Percentiles rank a stretch among this genome's conserved stretches.
These are phyloP conservation scores for Acanthamoeba lenticulata DNA, from an alignment of 208 protist species.

Conservation along the genomic window DNA sequence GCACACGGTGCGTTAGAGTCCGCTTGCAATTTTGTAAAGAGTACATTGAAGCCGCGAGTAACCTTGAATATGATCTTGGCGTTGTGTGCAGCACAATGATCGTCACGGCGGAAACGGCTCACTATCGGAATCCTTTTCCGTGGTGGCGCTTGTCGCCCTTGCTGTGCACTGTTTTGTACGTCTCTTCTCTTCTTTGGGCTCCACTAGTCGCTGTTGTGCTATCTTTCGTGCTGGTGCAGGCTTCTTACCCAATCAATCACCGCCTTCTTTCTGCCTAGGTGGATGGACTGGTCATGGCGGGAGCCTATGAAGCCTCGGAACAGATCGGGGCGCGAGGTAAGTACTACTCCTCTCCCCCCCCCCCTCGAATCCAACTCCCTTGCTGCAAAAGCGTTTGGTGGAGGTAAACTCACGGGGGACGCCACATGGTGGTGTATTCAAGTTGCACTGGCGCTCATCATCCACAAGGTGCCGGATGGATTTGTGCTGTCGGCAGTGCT, in stretches of 20 bases:
- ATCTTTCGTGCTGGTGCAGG: too few species aligned
- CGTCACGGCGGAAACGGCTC: neutral
- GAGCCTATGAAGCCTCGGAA: neutral
- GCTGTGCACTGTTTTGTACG: neutral
- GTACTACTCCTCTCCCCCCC: too few species aligned
- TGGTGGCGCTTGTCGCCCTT: neutral
- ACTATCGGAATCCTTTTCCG: neutral
- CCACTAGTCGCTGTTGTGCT: too few species aligned
- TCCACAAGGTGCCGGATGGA: conserved; percentile 19
- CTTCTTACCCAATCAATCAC: too few species aligned
- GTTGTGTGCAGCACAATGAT: neutral
- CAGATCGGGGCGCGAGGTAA: neutral
- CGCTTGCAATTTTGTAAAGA: too few species aligned
- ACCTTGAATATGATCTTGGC: neutral
- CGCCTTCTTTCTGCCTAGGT: neutral
- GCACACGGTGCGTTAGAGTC: neutral
- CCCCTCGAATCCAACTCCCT: too few species aligned
- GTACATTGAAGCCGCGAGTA: neutral
- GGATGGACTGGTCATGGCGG: conserved; percentile 21
- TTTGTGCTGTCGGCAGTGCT: conserved; percentile 21
- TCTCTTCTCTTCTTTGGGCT: neutral
- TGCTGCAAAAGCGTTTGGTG: too few species aligned
- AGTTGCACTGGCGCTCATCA: neutral
- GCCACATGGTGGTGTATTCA: too few species aligned
- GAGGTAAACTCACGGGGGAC: too few species aligned